Base-by-base conservation (phyloP, 2,329 filamentous ascomycete genomes). In the Cladophialophora chaetospira region DNA sequence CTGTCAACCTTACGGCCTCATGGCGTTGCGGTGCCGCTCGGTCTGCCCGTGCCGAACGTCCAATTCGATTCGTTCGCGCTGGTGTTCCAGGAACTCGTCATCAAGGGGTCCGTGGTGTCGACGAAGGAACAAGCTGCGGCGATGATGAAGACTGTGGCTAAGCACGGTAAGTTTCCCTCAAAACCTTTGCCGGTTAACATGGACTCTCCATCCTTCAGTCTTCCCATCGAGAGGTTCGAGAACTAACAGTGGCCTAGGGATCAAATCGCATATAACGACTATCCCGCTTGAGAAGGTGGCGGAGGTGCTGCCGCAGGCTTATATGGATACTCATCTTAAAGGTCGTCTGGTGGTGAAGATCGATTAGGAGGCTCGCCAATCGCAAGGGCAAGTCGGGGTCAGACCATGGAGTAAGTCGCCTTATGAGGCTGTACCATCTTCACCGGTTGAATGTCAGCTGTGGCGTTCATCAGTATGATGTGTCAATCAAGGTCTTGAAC, bases 81-180 rank as follows among this genome's bases (percentile, higher is more conserved):
- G 36, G 35, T 52, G 21, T 52, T 52, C 36, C 29, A 43, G n/a
- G 49, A 52, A 43, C n/a, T 52, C 8, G 19, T 45, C 8, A 26
- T 52, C 10, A 43, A 43, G 36, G 49, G 49, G 33, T 52, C 49
- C 2, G 28, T 52, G 35, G 49, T 52, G 33, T 40, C 49, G 3
- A 52, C 49, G 15, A 52, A 38, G 21, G 31, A 42, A 10, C 49
- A 52, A 28, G 49, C 49, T 6, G 49, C 29, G 25, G 49, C 31
- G 4, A 52, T 52, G 49, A 25, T 52, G 49, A 17, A 28, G n/a
- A 25, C 21, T 10, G 49, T 52, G 29, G 49, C 49, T 17, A 28
- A 43, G 19, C 49, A 52, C 36, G n/a, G n/a, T n/a, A n/a, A n/a
- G n/a, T n/a, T n/a, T n/a, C n/a, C n/a, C n/a, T n/a, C n/a, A n/a